Percentiles rank a stretch among this genome's conserved stretches.
phyloP scores from a whole-genome alignment of 177 flowering plant genomes.

The Vitis hybrid region DNA sequence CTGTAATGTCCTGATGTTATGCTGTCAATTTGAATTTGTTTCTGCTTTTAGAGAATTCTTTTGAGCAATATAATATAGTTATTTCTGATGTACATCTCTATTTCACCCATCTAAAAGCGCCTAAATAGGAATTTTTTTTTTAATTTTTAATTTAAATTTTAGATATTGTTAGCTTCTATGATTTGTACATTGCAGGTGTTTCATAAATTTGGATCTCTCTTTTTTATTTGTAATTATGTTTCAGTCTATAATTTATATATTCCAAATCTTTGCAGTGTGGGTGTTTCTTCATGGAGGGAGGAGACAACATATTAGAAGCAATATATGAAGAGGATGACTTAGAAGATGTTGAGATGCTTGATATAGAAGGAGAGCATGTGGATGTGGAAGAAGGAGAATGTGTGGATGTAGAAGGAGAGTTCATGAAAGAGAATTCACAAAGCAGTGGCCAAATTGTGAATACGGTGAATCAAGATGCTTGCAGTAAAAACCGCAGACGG shows the following conservation, averaged over 20 bases:
- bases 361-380: slow-evolving; percentile 37
- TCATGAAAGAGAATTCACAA: slow-evolving; percentile 23
- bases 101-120: no score
- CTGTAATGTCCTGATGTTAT: no score
- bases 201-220: neutral
- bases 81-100: no score
- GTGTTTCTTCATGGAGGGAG: slow-evolving; percentile 41
- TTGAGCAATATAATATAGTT: no score
- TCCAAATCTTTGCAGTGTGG: neutral
- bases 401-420: slow-evolving; percentile 46
- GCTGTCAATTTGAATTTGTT: no score
- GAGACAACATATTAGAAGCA: slow-evolving; percentile 42
- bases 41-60: no score
- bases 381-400: slow-evolving; percentile 26
- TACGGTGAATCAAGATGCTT: slow-evolving; percentile 15
- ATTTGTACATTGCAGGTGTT: neutral
- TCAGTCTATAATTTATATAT: neutral
- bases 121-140: no score
- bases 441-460: slow-evolving; percentile 17
- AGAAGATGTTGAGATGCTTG: slow-evolving; percentile 73
- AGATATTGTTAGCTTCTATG: no score
- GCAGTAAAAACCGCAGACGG: slow-evolving; percentile 24
- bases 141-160: no score
- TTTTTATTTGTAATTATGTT: neutral
- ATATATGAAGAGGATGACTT: slow-evolving; percentile 45